Evolutionary conservation across 2,329 filamentous ascomycete species (phyloP).

Genomic region (Periconia sp.): DNA sequence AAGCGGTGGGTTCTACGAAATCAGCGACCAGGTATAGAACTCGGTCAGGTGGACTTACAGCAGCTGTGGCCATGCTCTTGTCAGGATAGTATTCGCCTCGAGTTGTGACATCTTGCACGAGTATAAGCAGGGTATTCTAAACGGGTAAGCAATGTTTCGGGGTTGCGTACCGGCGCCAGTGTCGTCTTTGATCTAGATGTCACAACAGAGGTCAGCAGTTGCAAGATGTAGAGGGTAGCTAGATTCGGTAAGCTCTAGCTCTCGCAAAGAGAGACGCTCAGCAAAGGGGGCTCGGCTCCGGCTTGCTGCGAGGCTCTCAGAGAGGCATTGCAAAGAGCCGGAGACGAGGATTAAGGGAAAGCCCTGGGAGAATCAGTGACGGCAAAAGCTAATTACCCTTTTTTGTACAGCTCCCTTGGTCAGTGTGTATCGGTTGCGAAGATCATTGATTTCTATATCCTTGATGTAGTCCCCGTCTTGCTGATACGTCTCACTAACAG

Average conservation of each 20-base stretch:
- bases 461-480: conserved; percentile 98
- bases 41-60: conserved; percentile 65
- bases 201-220: conserved; percentile 92
- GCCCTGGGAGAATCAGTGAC: conserved; percentile 68
- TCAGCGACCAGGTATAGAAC: conserved; percentile 1
- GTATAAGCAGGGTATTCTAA: conserved; percentile 66
- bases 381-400: conserved; percentile 91
- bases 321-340: conserved; percentile 34
- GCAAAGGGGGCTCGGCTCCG: conserved; percentile 33
- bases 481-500: conserved; percentile 84
- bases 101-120: conserved; percentile 93
- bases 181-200: conserved; percentile 98
- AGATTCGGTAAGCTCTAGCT: conserved; percentile 56
- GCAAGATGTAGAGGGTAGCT: conserved; percentile 65
- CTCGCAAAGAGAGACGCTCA: conserved; percentile 43
- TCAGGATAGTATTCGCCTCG: conserved; percentile 96
- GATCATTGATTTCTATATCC: conserved; percentile 98
- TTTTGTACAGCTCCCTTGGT: conserved; percentile 98
- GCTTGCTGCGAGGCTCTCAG: conserved; percentile 52
- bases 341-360: conserved; percentile 33
- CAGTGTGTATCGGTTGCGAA: conserved; percentile 94
- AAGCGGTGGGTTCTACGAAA: conserved; percentile 79
- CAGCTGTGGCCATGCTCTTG: conserved; percentile 93
- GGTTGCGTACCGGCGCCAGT: conserved; percentile 98
- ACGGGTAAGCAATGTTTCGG: conserved; percentile 68